Evolutionary conservation across 164 flowering plant genomes (phyloP).

Genomic region (Protea cynaroides): DNA sequence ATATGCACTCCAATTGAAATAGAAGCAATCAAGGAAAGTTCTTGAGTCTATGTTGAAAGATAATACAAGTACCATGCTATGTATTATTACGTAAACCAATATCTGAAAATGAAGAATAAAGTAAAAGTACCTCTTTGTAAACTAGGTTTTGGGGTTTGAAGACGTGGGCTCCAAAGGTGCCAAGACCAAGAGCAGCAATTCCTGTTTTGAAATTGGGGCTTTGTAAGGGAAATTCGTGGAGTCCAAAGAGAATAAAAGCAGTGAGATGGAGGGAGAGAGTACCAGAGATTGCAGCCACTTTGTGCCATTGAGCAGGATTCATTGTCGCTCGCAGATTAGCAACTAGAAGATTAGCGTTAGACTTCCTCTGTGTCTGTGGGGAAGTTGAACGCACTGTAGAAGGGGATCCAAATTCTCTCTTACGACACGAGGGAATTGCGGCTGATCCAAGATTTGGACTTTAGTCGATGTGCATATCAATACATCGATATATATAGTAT

Average conservation of each 20-base stretch:
- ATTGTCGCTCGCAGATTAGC: constrained; percentile 27
- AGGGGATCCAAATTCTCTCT: too few relatives aligned
- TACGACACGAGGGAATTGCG: too few relatives aligned
- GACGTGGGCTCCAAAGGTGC: constrained; percentile 79
- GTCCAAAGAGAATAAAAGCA: not conserved
- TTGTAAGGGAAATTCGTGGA: constrained; percentile 8
- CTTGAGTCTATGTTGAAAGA: too few relatives aligned
- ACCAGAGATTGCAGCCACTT: constrained; percentile 82
- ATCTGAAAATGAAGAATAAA: not conserved
- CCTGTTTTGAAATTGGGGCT: constrained; percentile 33
- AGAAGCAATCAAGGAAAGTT: too few relatives aligned
- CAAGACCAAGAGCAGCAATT: constrained; percentile 78
- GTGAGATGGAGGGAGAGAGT: constrained; percentile 3
- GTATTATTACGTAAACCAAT: too few relatives aligned
- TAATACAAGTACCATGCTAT: too few relatives aligned
- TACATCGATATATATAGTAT: too few relatives aligned
- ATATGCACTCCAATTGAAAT: not conserved
- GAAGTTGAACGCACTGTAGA: too few relatives aligned
- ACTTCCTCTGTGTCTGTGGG: too few relatives aligned
- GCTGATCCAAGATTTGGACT: too few relatives aligned
- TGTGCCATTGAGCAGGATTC: constrained; percentile 80
- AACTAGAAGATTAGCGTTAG: too few relatives aligned
- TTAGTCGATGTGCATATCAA: too few relatives aligned
- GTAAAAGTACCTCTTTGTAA: constrained; percentile 59
- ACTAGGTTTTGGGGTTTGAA: constrained; percentile 79